Percentiles rank a stretch among this genome's conserved stretches.
These are phyloP conservation scores for Crepidotus variabilis DNA, from an alignment of 768 basidiomycete species.

Conservation along the genomic window DNA sequence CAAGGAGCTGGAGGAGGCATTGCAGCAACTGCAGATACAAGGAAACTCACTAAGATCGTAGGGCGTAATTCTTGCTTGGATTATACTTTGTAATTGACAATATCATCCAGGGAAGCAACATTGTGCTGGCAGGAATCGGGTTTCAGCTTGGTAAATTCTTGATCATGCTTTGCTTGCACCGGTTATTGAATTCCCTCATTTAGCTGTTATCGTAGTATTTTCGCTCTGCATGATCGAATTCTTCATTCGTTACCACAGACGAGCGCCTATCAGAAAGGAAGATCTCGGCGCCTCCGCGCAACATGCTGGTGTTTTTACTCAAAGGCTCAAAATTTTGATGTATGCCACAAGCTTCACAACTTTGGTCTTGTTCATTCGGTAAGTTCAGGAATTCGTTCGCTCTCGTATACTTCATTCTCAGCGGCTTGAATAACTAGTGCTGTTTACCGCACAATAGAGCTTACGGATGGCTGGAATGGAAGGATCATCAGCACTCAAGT, in stretches of 20 bases:
- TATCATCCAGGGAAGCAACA: neutral
- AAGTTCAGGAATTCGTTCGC: neutral
- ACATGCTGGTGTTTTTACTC: neutral
- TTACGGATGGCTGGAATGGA: conserved; percentile 1
- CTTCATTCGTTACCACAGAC: neutral
- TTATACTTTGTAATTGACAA: neutral
- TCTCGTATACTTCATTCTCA: neutral
- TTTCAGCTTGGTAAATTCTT: neutral
- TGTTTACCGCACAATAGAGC: neutral
- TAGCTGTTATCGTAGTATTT: neutral
- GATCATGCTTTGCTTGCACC: neutral
- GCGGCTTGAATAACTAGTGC: neutral
- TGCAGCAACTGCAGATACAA: neutral
- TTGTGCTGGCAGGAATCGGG: conserved; percentile 1
- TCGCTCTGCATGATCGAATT: neutral
- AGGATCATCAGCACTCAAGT: neutral
- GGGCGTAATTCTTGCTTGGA: neutral
- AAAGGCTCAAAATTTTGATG: neutral
- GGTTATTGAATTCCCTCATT: neutral
- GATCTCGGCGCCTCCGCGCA: neutral
- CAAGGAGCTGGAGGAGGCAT: conserved; percentile 36
- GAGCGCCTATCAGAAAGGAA: neutral
- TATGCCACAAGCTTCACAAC: neutral
- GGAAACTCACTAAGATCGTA: neutral
- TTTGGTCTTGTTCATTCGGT: conserved; percentile 1